Base-by-base conservation (phyloP, 2,329 filamentous ascomycete species). In the Whalleya microplaca region DNA sequence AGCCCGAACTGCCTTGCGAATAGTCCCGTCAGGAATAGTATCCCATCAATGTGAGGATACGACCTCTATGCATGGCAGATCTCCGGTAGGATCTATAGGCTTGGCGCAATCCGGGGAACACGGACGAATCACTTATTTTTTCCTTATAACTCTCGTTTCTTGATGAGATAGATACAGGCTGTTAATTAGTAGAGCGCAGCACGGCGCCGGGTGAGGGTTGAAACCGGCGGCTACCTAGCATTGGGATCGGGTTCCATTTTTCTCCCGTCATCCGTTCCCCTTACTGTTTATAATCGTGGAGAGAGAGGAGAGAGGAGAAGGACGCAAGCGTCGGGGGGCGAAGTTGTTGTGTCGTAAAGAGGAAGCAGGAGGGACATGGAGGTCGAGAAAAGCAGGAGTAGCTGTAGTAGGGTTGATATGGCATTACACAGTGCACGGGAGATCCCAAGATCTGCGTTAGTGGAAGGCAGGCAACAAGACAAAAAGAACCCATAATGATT, bases 141-240 rank as follows among this genome's bases (percentile, higher is more conserved):
- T 64, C 65, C 63, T 61, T 69, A 71, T 61, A 68, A 71, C 70
- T 61, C 68, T 72, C 70, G 68, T 68, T 72, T n/a, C n/a, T 68
- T 69, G 59, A 69, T 66, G 64, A 66, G 61, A 68, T 69, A 69
- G 66, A 69, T 60, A 63, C 65, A 70, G 62, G 66, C 61, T 71
- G 64, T 69, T 72, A 69, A 72, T 72, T 64, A 71, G 58, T 64
- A 65, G 65, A 70, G 69, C 66, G 65, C 66, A 70, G 70, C 69
- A 67, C 65, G 68, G 69, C 69, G 69, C 66, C 56, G 64, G n/a
- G 67, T 67, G 62, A 65, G 63, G 64, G 63, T 69, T 66, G 47
- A 55, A 63, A 56, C 53, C 65, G 49, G 61, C 63, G 55, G 55
- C 61, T 64, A 66, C 67, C 66, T 67, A 69, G 70, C 70, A 71